Conservation (phyloP, 164 flowering plant genomes). For the Taxillus chinensis region DNA sequence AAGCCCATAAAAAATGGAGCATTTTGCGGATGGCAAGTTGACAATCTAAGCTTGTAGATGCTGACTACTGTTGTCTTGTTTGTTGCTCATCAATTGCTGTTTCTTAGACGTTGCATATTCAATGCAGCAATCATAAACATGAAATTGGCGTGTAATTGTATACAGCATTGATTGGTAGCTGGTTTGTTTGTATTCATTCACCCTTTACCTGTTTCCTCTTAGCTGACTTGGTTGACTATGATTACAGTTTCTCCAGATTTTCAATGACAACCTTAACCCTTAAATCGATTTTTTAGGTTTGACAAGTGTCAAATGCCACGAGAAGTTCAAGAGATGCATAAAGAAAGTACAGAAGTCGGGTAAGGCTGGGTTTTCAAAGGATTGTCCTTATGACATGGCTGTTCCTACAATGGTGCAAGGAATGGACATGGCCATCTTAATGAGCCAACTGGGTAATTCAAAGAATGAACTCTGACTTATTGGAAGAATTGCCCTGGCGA, state of each 20-base stretch:
- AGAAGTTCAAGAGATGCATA: slow-evolving; percentile 87
- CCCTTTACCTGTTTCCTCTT: too few species aligned
- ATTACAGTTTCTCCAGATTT: too few species aligned
- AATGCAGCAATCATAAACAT: background rate
- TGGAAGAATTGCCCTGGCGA: slow-evolving; percentile 44
- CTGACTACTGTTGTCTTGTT: background rate
- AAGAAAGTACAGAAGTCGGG: slow-evolving; percentile 71
- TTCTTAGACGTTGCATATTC: background rate
- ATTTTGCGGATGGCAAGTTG: too few species aligned
- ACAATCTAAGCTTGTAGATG: background rate
- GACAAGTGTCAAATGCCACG: slow-evolving; percentile 69
- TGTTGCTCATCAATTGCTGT: background rate
- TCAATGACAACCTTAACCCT: background rate
- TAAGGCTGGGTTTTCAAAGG: slow-evolving; percentile 69
- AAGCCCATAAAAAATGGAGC: too few species aligned
- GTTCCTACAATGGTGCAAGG: slow-evolving; percentile 86
- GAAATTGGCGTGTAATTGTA: background rate
- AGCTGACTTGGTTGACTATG: too few species aligned
- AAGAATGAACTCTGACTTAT: slow-evolving; percentile 40
- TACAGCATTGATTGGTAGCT: too few species aligned
- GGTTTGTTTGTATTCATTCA: too few species aligned
- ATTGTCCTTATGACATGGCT: slow-evolving; percentile 65
- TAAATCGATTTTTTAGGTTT: slow-evolving; percentile 40
- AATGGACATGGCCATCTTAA: slow-evolving; percentile 86
- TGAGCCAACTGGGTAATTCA: slow-evolving; percentile 54